These are phyloP conservation scores for Colletotrichum acutatum DNA, from an alignment of 2,329 filamentous ascomycete genomes.

Conservation along the genomic window DNA sequence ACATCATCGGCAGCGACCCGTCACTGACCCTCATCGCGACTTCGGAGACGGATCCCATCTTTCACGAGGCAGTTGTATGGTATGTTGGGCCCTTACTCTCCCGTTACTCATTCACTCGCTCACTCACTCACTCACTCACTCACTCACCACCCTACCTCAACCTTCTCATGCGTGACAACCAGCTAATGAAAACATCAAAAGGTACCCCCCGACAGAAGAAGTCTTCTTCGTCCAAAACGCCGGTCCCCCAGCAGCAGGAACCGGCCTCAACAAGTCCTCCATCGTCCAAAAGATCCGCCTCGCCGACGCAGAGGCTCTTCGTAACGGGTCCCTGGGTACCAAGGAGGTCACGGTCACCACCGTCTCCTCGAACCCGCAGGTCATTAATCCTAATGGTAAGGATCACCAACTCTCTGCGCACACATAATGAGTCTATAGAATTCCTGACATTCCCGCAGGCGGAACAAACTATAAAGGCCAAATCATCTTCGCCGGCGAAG, in stretches of 20 bases:
- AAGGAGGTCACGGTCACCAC: slow-evolving; percentile 53
- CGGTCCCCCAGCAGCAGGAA: slow-evolving; percentile 57
- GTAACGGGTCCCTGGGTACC: slow-evolving; percentile 48
- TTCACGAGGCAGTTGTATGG: slow-evolving; percentile 68
- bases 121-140: too few relatives aligned
- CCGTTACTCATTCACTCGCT: too few relatives aligned
- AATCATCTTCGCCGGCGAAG: slow-evolving; percentile 61
- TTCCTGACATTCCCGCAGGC: slow-evolving; percentile 49
- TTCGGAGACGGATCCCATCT: slow-evolving; percentile 56
- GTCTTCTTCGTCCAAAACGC: slow-evolving; percentile 67
- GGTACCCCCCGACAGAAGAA: slow-evolving; percentile 57
- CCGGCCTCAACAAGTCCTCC: slow-evolving; percentile 61
- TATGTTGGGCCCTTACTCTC: neutral
- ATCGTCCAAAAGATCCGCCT: slow-evolving; percentile 63
- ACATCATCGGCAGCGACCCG: slow-evolving; percentile 60
- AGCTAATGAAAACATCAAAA: neutral
- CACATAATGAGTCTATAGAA: too few relatives aligned
- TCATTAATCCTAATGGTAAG: slow-evolving; percentile 63
- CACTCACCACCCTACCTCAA: too few relatives aligned
- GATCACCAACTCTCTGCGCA: too few relatives aligned
- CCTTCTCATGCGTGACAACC: too few relatives aligned
- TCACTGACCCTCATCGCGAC: slow-evolving; percentile 61
- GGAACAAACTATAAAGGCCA: slow-evolving; percentile 61
- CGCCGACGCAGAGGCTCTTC: slow-evolving; percentile 52
- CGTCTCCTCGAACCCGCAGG: slow-evolving; percentile 53